Evolutionary conservation across 176 grass and related monocot species (phyloP).

Genomic region (Rhipidocladum racemiflorum): DNA sequence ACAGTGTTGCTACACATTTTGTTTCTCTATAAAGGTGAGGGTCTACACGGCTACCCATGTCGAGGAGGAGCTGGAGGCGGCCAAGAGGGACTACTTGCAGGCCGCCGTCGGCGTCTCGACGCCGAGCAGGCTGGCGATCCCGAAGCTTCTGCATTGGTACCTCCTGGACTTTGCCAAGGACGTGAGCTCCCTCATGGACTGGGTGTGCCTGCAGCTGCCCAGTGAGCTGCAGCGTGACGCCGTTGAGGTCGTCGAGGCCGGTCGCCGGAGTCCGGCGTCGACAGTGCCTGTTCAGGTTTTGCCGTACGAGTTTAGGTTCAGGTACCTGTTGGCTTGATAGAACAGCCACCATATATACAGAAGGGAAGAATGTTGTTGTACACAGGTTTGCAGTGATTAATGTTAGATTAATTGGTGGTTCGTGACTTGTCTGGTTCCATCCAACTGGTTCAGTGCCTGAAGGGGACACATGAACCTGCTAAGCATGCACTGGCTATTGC

Average conservation of each 20-base stretch:
- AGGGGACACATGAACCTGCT: neutral
- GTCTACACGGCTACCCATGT: constrained; percentile 56
- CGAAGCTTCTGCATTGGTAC: constrained; percentile 76
- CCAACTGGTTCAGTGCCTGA: neutral
- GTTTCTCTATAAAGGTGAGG: constrained; percentile 47
- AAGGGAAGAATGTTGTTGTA: neutral
- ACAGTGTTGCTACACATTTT: neutral
- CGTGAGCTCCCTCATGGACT: constrained; percentile 66
- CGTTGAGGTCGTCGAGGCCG: constrained; percentile 43
- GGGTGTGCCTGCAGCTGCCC: constrained; percentile 71
- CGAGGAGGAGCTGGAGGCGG: constrained; percentile 65
- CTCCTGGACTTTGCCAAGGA: constrained; percentile 71
- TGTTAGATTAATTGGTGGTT: neutral
- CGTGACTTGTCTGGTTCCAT: neutral
- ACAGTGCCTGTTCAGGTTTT: constrained; percentile 36
- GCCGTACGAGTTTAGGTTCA: constrained; percentile 83
- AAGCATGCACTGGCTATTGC: neutral
- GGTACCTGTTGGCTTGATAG: constrained; percentile 51
- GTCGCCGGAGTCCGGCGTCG: constrained; percentile 13
- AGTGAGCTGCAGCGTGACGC: constrained; percentile 41
- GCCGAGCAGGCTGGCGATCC: constrained; percentile 49
- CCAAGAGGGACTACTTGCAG: constrained; percentile 74
- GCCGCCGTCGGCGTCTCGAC: constrained; percentile 55
- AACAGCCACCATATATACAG: neutral
- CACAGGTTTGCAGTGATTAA: constrained; percentile 7